These are phyloP conservation scores for Fusarium nodosum DNA, from an alignment of 2,329 filamentous ascomycete species.

Conservation along the genomic window DNA sequence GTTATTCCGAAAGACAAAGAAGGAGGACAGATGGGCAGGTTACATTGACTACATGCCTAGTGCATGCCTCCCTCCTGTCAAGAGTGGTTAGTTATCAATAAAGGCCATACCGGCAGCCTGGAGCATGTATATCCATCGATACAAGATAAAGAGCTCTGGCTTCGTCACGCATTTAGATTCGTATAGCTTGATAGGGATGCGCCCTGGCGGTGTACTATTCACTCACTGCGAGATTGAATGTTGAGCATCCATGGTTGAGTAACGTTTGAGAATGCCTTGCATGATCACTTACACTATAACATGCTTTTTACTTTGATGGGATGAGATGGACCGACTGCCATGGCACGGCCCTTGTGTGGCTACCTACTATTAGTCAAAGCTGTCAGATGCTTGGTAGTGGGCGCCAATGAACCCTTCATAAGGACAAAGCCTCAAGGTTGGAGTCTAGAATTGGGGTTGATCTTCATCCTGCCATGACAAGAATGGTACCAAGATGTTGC, in stretches of 20 bases:
- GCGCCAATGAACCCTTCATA: slow-evolving; percentile 34
- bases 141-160: neutral
- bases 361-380: slow-evolving; percentile 29
- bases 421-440: slow-evolving; percentile 23
- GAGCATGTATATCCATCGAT: neutral
- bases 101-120: slow-evolving; percentile 8
- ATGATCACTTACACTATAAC: slow-evolving; percentile 18
- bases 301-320: slow-evolving; percentile 13
- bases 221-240: neutral
- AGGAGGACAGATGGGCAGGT: slow-evolving; percentile 5
- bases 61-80: neutral
- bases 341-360: slow-evolving; percentile 36
- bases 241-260: slow-evolving; percentile 9
- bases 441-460: slow-evolving; percentile 40
- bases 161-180: slow-evolving; percentile 4
- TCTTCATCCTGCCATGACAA: slow-evolving; percentile 39
- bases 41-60: slow-evolving; percentile 22
- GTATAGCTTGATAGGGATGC: neutral
- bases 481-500: slow-evolving; percentile 44
- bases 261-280: slow-evolving; percentile 8
- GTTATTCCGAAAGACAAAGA: slow-evolving; percentile 28
- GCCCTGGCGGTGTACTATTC: slow-evolving; percentile 2
- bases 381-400: slow-evolving; percentile 33
- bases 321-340: slow-evolving; percentile 20
- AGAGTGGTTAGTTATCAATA: slow-evolving; percentile 7